A percentile compares a stretch with the other conserved stretches of the same genome.
These are phyloP conservation scores for Spongospora subterranea DNA, from an alignment of 208 protist genomes.

Conservation along the genomic window DNA sequence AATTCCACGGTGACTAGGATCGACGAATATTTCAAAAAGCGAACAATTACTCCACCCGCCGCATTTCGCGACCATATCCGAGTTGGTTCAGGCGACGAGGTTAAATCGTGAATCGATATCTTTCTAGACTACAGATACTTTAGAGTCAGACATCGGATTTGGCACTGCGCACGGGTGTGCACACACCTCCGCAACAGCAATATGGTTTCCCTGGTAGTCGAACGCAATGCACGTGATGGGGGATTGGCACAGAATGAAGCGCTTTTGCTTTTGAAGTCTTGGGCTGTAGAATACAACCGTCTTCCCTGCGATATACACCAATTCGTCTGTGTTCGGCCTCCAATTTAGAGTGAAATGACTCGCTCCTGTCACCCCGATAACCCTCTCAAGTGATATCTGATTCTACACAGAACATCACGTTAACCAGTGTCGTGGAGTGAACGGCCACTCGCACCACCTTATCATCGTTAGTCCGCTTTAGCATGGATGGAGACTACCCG, in stretches of 20 bases:
- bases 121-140: background rate
- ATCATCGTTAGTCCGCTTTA: too few relatives aligned
- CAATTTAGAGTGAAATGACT: too few relatives aligned
- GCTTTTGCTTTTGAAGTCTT: background rate
- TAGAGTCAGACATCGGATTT: background rate
- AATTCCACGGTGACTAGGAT: background rate
- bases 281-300: conserved; percentile 36
- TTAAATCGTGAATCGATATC: background rate
- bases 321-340: conserved; percentile 8
- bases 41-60: background rate
- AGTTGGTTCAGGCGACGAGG: background rate
- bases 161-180: too few relatives aligned
- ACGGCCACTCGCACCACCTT: too few relatives aligned
- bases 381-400: too few relatives aligned
- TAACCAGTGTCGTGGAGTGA: too few relatives aligned
- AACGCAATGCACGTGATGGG: background rate
- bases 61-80: background rate
- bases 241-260: conserved; percentile 14
- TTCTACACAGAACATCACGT: too few relatives aligned
- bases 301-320: background rate
- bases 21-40: background rate
- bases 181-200: conserved; percentile 32
- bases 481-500: too few relatives aligned
- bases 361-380: too few relatives aligned
- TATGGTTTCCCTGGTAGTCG: background rate